These are phyloP conservation scores for Trichoderma sp. DNA, from an alignment of 2,329 filamentous ascomycete species.

Conservation along the genomic window DNA sequence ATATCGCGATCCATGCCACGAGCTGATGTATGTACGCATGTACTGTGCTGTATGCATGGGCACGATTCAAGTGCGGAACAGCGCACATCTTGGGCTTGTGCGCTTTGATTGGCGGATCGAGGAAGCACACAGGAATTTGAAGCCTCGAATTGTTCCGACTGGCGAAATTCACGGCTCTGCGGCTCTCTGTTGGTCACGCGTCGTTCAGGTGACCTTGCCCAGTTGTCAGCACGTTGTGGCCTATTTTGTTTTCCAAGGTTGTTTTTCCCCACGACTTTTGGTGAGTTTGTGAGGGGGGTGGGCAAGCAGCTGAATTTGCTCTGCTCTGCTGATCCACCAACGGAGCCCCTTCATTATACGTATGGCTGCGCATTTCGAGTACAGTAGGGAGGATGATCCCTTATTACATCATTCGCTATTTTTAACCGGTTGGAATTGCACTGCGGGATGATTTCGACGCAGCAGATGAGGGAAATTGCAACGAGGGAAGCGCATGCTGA, in stretches of 20 bases:
- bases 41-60: not conserved
- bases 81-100: not conserved
- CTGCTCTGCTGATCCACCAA: not conserved
- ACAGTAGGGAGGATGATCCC: not conserved
- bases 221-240: not conserved
- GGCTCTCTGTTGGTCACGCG: not conserved
- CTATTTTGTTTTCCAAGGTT: no score
- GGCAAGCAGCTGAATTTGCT: not conserved
- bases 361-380: not conserved
- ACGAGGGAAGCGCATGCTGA: not conserved
- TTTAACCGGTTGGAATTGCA: not conserved
- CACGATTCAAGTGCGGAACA: not conserved
- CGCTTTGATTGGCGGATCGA: not conserved
- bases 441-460: not conserved
- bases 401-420: not conserved
- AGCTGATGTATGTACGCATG: no score
- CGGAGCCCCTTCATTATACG: not conserved
- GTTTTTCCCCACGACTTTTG: not conserved
- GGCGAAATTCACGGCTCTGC: not conserved
- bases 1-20: constrained; percentile 15
- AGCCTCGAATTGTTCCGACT: not conserved
- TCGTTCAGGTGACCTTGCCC: constrained; percentile 1
- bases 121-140: not conserved
- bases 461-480: not conserved
- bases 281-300: not conserved